A percentile compares a stretch with the other conserved stretches of the same genome.
These are phyloP conservation scores for Prunus salicina DNA, from an alignment of 306 rosid genomes.

Conservation along the genomic window DNA sequence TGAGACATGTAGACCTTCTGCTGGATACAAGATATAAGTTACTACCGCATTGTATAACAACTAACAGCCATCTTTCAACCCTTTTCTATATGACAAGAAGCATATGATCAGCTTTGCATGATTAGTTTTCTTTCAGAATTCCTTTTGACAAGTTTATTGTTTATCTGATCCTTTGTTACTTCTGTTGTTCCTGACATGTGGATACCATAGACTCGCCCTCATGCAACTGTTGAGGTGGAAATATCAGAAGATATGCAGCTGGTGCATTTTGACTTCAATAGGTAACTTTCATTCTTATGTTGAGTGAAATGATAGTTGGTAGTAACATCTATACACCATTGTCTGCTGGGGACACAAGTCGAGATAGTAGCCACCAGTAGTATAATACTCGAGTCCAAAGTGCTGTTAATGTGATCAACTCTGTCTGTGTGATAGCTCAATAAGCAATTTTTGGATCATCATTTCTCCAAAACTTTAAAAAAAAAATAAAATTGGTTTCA, in stretches of 20 bases:
- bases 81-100: background rate
- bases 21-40: background rate
- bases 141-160: background rate
- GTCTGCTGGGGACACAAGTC: background rate
- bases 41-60: background rate
- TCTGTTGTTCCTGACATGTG: conserved; percentile 12
- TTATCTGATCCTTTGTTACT: background rate
- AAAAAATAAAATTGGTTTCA: background rate
- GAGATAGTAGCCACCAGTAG: background rate
- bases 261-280: conserved; percentile 97
- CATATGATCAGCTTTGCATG: background rate
- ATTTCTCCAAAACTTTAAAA: background rate
- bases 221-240: conserved; percentile 99
- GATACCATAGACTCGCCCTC: conserved; percentile 78
- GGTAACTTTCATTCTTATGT: conserved; percentile 42
- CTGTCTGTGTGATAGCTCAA: background rate
- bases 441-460: background rate
- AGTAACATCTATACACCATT: background rate
- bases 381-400: background rate
- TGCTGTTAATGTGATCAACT: background rate
- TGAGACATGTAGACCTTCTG: background rate
- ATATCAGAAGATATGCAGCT: conserved; percentile 99
- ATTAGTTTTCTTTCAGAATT: background rate
- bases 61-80: background rate
- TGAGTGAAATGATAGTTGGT: background rate